Percentiles rank a stretch among this genome's conserved stretches.
Conservation (phyloP, 768 basidiomycete species). For the Termitomyces eurrhizus region DNA sequence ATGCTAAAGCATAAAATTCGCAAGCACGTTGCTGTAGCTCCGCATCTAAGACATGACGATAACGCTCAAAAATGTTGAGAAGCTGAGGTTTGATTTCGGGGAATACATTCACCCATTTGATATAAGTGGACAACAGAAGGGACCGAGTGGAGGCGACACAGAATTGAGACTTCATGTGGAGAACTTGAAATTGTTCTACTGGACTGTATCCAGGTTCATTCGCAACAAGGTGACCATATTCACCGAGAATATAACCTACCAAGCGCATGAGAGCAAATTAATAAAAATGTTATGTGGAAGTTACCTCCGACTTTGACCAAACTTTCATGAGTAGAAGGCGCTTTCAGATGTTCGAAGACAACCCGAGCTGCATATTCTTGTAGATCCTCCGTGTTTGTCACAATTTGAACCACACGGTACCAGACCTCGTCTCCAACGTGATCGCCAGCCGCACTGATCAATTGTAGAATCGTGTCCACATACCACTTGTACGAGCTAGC, state of each 20-base stretch:
- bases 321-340: conserved; percentile 86
- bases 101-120: conserved; percentile 99
- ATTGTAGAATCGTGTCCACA: conserved; percentile 93
- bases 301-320: conserved; percentile 93
- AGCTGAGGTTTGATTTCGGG: conserved; percentile 97
- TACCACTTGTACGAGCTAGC: conserved; percentile 99
- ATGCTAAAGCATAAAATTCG: conserved; percentile 91
- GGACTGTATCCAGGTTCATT: conserved; percentile 94
- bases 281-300: conserved; percentile 16
- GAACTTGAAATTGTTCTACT: conserved; percentile 85
- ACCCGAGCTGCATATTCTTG: conserved; percentile 95
- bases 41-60: conserved; percentile 94
- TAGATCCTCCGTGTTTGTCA: conserved; percentile 96
- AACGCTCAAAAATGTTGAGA: conserved; percentile 92
- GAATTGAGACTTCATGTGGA: conserved; percentile 94
- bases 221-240: conserved; percentile 97
- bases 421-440: conserved; percentile 99
- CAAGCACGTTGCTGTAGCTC: conserved; percentile 98
- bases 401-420: conserved; percentile 98
- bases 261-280: conserved; percentile 4
- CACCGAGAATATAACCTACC: conserved; percentile 91
- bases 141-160: conserved; percentile 91
- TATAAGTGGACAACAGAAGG: conserved; percentile 91
- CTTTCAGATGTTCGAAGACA: conserved; percentile 83
- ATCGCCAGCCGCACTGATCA: conserved; percentile 96